Evolutionary conservation across 164 flowering plant species (phyloP).

Genomic region (Liriodendron chinense): DNA sequence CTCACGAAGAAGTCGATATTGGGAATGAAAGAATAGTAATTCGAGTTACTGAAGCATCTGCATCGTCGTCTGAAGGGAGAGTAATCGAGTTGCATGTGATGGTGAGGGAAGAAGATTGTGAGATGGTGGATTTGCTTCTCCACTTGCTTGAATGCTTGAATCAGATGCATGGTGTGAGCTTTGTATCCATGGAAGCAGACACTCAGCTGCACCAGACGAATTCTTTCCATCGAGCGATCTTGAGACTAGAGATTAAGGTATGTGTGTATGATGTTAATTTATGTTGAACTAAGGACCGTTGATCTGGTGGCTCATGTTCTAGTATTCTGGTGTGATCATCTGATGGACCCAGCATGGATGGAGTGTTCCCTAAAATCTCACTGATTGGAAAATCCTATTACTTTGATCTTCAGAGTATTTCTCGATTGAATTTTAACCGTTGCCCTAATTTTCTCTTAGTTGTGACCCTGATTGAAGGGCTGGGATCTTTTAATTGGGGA

Average conservation of each 20-base stretch:
- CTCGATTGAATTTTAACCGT: no score
- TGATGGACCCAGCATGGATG: background rate
- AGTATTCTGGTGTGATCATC: background rate
- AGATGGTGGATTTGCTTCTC: constrained; percentile 33
- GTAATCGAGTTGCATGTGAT: constrained; percentile 40
- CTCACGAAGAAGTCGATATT: constrained; percentile 6
- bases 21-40: constrained; percentile 29
- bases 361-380: no score
- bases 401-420: no score
- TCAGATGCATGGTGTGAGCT: constrained; percentile 26
- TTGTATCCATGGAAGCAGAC: constrained; percentile 42
- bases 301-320: background rate
- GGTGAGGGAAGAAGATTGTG: constrained; percentile 34
- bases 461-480: no score
- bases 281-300: background rate
- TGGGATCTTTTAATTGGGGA: no score
- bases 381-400: no score
- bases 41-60: constrained; percentile 22
- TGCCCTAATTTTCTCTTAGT: no score
- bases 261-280: background rate
- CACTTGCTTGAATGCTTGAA: constrained; percentile 53
- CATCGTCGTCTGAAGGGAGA: constrained; percentile 33
- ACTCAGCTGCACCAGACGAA: constrained; percentile 20
- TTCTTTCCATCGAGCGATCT: constrained; percentile 18
- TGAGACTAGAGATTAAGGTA: constrained; percentile 50